phyloP scores from a whole-genome alignment of 208 protist genomes.

The Acanthamoeba polyphaga region DNA sequence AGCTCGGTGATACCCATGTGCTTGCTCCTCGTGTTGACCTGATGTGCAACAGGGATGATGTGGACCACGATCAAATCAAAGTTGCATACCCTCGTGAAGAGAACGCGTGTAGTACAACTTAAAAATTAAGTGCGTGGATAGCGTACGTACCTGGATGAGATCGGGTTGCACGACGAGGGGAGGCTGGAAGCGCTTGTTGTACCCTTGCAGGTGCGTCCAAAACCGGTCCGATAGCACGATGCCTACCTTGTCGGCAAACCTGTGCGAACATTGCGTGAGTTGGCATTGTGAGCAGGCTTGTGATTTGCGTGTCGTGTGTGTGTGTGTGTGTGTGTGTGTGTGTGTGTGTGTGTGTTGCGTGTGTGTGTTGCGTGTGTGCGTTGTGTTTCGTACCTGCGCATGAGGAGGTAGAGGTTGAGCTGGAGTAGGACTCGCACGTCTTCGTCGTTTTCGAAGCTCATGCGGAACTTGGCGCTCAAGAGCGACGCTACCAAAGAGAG shows the following conservation, averaged over 20 bases:
- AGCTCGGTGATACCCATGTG: conserved; percentile 69
- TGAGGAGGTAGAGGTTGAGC: conserved; percentile 16
- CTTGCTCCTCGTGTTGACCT: conserved; percentile 63
- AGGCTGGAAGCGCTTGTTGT: conserved; percentile 38
- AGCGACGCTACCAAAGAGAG: conserved; percentile 51
- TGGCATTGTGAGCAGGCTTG: not conserved
- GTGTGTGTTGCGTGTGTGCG: not conserved
- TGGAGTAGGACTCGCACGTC: not conserved
- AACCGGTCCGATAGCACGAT: conserved; percentile 25
- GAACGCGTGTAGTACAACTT: no score
- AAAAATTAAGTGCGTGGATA: no score
- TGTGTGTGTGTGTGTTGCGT: not conserved
- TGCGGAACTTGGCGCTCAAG: conserved; percentile 36
- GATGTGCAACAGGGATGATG: not conserved
- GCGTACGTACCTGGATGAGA: conserved; percentile 1
- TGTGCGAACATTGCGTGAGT: not conserved
- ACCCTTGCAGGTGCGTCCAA: not conserved
- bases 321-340: not conserved
- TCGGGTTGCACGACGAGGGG: conserved; percentile 65
- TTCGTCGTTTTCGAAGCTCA: conserved; percentile 14
- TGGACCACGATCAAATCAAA: no score
- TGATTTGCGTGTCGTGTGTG: not conserved
- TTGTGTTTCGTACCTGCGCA: not conserved
- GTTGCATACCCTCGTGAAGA: no score
- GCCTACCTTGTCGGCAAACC: conserved; percentile 62